Evolutionary conservation across 306 rosid species (phyloP).

Genomic region (Chamaecrista fasciculata): DNA sequence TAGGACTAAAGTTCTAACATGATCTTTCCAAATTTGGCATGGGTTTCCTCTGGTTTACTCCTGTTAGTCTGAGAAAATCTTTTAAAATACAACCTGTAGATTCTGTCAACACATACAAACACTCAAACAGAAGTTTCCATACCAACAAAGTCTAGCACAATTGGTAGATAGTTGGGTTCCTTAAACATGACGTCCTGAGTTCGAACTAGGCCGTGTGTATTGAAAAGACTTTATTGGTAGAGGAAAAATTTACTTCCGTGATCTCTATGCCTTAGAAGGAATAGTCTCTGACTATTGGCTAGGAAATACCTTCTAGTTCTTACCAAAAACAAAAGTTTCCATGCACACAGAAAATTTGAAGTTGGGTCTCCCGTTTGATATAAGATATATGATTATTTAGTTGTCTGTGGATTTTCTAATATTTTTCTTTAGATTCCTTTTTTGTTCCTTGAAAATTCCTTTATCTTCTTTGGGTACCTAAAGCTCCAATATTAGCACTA

Average conservation of each 20-base stretch:
- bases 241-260: too few species aligned
- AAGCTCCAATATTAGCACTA: constrained; percentile 9
- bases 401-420: constrained; percentile 10
- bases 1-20: neutral
- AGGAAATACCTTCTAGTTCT: too few species aligned
- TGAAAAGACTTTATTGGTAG: too few species aligned
- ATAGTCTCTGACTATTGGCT: too few species aligned
- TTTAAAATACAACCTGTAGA: neutral
- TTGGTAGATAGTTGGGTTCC: too few species aligned
- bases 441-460: neutral
- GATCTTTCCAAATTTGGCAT: constrained; percentile 6
- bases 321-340: too few species aligned
- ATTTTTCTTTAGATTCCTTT: neutral
- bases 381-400: constrained; percentile 4
- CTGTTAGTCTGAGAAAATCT: constrained; percentile 1
- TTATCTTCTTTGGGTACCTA: neutral
- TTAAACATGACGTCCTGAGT: too few species aligned
- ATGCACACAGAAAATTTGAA: neutral
- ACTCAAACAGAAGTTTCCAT: neutral
- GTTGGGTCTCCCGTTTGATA: neutral
- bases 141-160: too few species aligned
- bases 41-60: neutral
- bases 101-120: neutral
- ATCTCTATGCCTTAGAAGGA: too few species aligned
- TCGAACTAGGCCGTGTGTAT: too few species aligned